phyloP scores from a whole-genome alignment of 495 filamentous ascomycete genomes.

The Podospora conica region DNA sequence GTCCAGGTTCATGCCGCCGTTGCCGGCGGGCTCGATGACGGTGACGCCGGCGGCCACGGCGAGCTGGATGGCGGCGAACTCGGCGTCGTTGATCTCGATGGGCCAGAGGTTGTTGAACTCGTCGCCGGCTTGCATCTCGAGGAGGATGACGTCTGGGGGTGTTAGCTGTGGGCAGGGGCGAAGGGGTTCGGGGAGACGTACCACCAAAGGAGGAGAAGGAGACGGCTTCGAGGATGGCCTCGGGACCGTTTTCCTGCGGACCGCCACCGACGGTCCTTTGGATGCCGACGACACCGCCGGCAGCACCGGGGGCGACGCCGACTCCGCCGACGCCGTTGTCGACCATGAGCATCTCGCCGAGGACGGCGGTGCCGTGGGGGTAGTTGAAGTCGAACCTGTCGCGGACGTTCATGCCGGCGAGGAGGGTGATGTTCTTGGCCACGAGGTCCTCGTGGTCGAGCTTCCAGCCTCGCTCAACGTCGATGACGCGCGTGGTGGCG shows the following conservation, averaged over 20 bases:
- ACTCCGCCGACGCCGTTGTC: slow-evolving; percentile 20
- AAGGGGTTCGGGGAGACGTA: not conserved
- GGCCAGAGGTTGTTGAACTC: slow-evolving; percentile 10
- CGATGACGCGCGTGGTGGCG: slow-evolving; percentile 8
- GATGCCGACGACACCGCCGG: slow-evolving; percentile 12
- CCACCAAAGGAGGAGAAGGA: slow-evolving; percentile 1
- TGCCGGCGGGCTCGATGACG: slow-evolving; percentile 18
- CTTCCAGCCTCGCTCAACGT: slow-evolving; percentile 19
- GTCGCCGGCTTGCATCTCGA: slow-evolving; percentile 18
- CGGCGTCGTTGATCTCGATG: slow-evolving; percentile 17
- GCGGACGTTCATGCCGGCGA: slow-evolving; percentile 2
- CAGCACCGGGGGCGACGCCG: slow-evolving; percentile 15
- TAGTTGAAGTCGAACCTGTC: slow-evolving; percentile 2
- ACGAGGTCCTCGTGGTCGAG: slow-evolving; percentile 14
- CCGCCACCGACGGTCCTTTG: slow-evolving; percentile 3
- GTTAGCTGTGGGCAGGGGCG: not conserved
- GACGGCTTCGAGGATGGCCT: slow-evolving; percentile 18
- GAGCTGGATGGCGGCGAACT: slow-evolving; percentile 14
- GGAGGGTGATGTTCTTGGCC: slow-evolving; percentile 8
- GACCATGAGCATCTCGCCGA: slow-evolving; percentile 21
- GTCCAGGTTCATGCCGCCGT: slow-evolving; percentile 17
- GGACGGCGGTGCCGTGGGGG: slow-evolving; percentile 17
- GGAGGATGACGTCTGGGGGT: slow-evolving; percentile 16
- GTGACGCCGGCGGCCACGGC: slow-evolving; percentile 16
- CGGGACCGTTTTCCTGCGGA: slow-evolving; percentile 8